Evolutionary conservation across 108 stramenopile species (phyloP).

Genomic region (Stephanodiscus triporus): DNA sequence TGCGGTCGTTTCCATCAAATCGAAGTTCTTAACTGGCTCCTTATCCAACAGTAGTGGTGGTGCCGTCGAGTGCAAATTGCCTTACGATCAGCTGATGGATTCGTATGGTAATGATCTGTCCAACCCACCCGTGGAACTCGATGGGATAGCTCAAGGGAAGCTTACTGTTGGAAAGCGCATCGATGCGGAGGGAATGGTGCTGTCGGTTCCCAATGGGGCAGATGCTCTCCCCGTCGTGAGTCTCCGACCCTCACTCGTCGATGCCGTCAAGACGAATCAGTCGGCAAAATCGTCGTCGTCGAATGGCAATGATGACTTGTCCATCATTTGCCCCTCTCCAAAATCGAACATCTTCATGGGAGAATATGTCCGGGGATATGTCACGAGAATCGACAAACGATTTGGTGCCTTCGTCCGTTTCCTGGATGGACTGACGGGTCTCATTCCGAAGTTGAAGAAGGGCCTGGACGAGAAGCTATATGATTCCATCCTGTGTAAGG

Average conservation of each 20-base stretch:
- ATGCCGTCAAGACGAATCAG: constrained; percentile 43
- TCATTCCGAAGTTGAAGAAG: constrained; percentile 80
- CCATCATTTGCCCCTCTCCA: constrained; percentile 56
- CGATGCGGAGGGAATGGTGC: constrained; percentile 66
- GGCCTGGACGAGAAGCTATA: constrained; percentile 66
- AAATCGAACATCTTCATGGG: constrained; percentile 68
- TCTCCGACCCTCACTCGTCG: constrained; percentile 64
- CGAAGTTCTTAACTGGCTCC: constrained; percentile 64
- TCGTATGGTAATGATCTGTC: constrained; percentile 59
- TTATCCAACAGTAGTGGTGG: constrained; percentile 18
- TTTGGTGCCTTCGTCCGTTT: constrained; percentile 87
- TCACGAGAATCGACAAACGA: constrained; percentile 67
- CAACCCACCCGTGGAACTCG: constrained; percentile 59
- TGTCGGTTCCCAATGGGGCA: constrained; percentile 58
- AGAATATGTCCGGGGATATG: constrained; percentile 69
- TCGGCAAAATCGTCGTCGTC: constrained; percentile 10
- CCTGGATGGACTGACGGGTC: constrained; percentile 77
- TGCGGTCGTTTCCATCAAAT: constrained; percentile 77
- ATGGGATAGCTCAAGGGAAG: constrained; percentile 56
- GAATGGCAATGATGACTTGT: constrained; percentile 18
- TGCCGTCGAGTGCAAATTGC: constrained; percentile 76
- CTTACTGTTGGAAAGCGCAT: constrained; percentile 80
- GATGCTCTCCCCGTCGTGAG: constrained; percentile 68
- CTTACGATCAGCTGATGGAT: constrained; percentile 81
- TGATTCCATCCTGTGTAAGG: constrained; percentile 64